Percentiles rank a stretch among this genome's conserved stretches.
Conservation (phyloP, 441 rosid species). For the Dalechampia spathulata region DNA sequence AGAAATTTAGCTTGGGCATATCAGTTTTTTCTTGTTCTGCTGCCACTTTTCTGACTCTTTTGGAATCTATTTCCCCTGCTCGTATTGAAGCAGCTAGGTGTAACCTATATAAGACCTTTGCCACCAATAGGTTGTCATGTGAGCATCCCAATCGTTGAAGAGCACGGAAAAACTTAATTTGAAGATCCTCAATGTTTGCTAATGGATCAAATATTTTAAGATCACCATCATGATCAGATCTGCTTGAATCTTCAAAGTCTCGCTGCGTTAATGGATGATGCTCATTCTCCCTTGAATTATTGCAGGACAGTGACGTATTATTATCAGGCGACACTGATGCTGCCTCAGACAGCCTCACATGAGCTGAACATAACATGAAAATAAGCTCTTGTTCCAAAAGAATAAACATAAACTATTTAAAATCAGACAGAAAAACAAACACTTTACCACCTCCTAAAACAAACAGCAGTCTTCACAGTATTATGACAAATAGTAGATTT, state of each 20-base stretch:
- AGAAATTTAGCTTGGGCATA: slow-evolving; percentile 55
- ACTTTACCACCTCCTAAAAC: no score
- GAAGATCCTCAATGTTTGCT: slow-evolving; percentile 60
- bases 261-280: slow-evolving; percentile 32
- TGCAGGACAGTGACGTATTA: slow-evolving; percentile 34
- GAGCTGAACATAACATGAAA: slow-evolving; percentile 29
- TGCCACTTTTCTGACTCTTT: slow-evolving; percentile 48
- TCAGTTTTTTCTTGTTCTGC: slow-evolving; percentile 70
- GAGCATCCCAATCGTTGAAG: slow-evolving; percentile 56
- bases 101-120: slow-evolving; percentile 72
- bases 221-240: slow-evolving; percentile 15
- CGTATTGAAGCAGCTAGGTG: slow-evolving; percentile 71
- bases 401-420: neutral
- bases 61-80: slow-evolving; percentile 60
- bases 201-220: slow-evolving; percentile 39
- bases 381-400: slow-evolving; percentile 11
- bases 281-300: slow-evolving; percentile 29
- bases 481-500: no score
- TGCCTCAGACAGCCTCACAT: slow-evolving; percentile 22
- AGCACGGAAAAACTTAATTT: slow-evolving; percentile 62
- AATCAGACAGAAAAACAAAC: neutral
- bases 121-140: slow-evolving; percentile 56
- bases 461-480: neutral
- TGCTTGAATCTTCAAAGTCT: slow-evolving; percentile 33
- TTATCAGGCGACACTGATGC: slow-evolving; percentile 29